Conservation (phyloP, 495 filamentous ascomycete genomes). For the Talaromyces nanjingensis region DNA sequence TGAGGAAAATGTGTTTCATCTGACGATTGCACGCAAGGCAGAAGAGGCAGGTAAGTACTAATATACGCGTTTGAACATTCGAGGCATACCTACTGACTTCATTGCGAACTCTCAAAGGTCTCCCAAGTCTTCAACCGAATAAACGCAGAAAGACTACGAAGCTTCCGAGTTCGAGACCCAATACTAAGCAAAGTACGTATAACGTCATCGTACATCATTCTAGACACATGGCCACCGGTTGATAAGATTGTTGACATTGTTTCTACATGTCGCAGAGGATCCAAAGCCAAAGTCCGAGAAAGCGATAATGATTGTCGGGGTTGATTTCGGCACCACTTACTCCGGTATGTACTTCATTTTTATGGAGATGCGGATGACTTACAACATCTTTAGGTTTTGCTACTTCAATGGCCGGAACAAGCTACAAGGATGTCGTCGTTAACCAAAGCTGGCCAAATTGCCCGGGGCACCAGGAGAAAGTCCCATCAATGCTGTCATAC, state of each 20-base stretch:
- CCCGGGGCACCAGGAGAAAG: no score
- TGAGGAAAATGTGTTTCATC: background rate
- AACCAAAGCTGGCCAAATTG: no score
- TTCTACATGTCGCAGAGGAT: no score
- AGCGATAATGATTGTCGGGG: conserved; percentile 16
- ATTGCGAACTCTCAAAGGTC: background rate
- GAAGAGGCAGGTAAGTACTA: background rate
- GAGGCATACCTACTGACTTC: background rate
- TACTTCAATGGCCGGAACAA: background rate
- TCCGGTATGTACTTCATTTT: conserved; percentile 9
- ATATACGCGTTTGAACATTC: background rate
- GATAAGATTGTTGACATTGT: no score
- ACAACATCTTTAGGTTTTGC: background rate
- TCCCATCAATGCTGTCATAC: no score
- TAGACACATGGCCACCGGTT: no score
- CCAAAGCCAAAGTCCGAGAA: background rate
- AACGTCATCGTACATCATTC: no score
- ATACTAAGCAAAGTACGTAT: background rate
- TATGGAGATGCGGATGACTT: background rate
- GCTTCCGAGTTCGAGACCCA: background rate
- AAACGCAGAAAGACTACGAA: background rate
- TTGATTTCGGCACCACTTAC: conserved; percentile 39
- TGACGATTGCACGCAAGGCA: background rate
- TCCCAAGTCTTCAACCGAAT: background rate
- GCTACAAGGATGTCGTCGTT: no score